These are phyloP conservation scores for Craspedostauros australis DNA, from an alignment of 108 stramenopile species.

Conservation along the genomic window DNA sequence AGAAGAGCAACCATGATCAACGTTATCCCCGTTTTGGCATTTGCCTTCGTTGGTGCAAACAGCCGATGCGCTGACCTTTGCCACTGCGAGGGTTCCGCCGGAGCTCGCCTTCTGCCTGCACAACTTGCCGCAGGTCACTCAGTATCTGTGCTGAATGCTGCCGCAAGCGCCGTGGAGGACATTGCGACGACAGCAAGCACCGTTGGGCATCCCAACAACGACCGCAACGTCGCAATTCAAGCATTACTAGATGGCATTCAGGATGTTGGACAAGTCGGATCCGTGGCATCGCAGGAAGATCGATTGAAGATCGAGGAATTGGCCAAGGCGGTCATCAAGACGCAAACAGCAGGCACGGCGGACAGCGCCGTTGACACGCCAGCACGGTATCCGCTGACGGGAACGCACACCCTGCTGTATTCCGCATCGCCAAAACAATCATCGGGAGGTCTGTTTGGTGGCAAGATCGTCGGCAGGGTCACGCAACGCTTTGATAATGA, in stretches of 20 bases:
- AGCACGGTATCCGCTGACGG: constrained; percentile 18
- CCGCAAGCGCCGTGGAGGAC: background rate
- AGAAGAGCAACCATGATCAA: no score
- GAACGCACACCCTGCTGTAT: constrained; percentile 40
- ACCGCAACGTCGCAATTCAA: constrained; percentile 11
- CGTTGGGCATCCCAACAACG: background rate
- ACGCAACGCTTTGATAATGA: constrained; percentile 40
- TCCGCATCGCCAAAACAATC: constrained; percentile 32
- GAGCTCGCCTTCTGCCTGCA: background rate
- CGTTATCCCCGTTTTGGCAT: no score
- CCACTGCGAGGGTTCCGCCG: background rate
- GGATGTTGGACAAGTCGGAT: constrained; percentile 36
- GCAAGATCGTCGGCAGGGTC: constrained; percentile 37
- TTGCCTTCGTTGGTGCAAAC: no score
- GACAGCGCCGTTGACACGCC: constrained; percentile 7
- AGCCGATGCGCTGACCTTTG: no score
- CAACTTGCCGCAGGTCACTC: background rate
- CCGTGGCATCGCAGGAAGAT: constrained; percentile 32
- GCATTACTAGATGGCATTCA: constrained; percentile 12
- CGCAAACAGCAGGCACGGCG: background rate
- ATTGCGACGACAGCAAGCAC: background rate
- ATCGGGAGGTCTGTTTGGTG: constrained; percentile 33
- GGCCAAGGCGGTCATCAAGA: constrained; percentile 2
- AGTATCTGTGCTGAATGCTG: background rate
- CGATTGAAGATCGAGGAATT: constrained; percentile 15